A percentile compares a stretch with the other conserved stretches of the same genome.
Conservation (phyloP, 306 rosid genomes). For the Acacia acuminata region DNA sequence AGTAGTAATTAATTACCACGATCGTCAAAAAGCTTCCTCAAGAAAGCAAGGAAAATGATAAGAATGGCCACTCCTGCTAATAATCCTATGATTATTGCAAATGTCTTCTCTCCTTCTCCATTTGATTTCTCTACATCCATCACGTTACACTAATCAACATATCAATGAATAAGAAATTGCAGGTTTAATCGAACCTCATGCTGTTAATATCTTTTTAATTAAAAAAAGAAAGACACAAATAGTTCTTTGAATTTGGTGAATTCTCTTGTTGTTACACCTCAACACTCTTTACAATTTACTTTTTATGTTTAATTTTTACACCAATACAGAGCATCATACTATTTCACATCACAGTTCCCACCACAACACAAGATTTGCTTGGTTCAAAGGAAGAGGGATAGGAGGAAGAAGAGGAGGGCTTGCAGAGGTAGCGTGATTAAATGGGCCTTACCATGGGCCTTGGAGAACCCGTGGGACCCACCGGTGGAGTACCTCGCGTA, state of each 20-base stretch:
- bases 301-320: neutral
- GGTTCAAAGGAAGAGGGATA: neutral
- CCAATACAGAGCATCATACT: neutral
- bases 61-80: constrained; percentile 83
- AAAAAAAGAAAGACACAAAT: too few species aligned
- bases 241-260: neutral
- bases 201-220: too few species aligned
- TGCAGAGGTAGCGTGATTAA: neutral
- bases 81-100: constrained; percentile 86
- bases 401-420: neutral
- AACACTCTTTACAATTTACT: neutral
- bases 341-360: neutral
- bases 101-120: constrained; percentile 74
- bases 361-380: neutral
- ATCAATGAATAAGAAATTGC: neutral
- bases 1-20: constrained; percentile 52
- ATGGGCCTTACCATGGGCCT: constrained; percentile 54
- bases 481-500: constrained; percentile 64
- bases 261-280: neutral
- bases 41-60: constrained; percentile 72
- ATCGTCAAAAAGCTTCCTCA: constrained; percentile 56
- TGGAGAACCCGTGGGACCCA: constrained; percentile 49
- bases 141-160: neutral
- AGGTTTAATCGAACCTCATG: too few species aligned
- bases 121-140: constrained; percentile 53